Conservation (phyloP, 2,329 filamentous ascomycete genomes). For the Fusarium verrucosum region DNA sequence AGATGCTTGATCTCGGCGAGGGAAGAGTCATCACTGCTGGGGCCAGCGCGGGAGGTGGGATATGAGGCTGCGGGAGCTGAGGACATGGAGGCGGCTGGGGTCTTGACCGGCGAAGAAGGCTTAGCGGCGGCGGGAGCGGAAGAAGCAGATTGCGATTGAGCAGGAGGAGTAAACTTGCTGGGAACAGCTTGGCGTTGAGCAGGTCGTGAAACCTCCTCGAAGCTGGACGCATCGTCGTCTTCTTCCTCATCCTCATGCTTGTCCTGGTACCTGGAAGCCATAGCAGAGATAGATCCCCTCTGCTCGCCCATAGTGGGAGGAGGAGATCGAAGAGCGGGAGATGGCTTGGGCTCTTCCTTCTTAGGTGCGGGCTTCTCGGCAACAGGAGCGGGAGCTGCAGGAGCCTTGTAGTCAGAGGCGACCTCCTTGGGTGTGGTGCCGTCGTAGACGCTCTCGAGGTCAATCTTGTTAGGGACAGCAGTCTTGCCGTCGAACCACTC, state of each 20-base stretch:
- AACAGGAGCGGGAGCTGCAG: slow-evolving; percentile 55
- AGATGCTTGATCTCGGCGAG: slow-evolving; percentile 81
- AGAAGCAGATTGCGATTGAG: slow-evolving; percentile 39
- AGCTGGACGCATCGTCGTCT: slow-evolving; percentile 77
- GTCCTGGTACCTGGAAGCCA: slow-evolving; percentile 88
- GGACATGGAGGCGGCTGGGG: slow-evolving; percentile 42
- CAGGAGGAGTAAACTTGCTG: slow-evolving; percentile 55
- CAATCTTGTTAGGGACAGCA: slow-evolving; percentile 87
- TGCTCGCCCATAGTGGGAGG: slow-evolving; percentile 83
- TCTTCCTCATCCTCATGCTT: slow-evolving; percentile 69
- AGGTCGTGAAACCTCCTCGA: slow-evolving; percentile 85
- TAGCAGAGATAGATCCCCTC: slow-evolving; percentile 83
- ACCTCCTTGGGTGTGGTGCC: slow-evolving; percentile 83
- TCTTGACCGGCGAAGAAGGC: slow-evolving; percentile 49
- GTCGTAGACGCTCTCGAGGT: slow-evolving; percentile 90
- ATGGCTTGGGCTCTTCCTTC: slow-evolving; percentile 65
- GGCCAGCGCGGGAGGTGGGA: slow-evolving; percentile 40
- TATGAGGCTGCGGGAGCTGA: slow-evolving; percentile 45
- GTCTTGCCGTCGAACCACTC: slow-evolving; percentile 92
- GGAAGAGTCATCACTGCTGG: slow-evolving; percentile 65
- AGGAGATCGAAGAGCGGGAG: slow-evolving; percentile 53
- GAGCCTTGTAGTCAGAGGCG: slow-evolving; percentile 71
- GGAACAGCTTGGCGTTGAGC: slow-evolving; percentile 65
- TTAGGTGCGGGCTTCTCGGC: slow-evolving; percentile 57
- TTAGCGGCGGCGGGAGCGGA: slow-evolving; percentile 42